Percentiles rank a stretch among this genome's conserved stretches.
phyloP scores from a whole-genome alignment of 2,329 filamentous ascomycete species.

The Aspergillus sp. region DNA sequence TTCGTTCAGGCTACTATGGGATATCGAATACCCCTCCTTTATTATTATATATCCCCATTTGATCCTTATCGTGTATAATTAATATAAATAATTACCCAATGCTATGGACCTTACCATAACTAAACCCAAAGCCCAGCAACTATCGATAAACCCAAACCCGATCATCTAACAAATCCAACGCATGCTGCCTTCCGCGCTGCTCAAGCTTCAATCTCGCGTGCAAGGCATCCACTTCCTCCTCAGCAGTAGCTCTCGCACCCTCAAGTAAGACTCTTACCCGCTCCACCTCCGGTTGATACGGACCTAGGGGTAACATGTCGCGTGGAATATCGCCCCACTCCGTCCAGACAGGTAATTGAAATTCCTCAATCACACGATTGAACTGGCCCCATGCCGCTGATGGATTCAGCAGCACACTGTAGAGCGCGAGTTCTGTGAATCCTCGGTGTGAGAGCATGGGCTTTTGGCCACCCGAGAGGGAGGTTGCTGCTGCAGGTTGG shows the following conservation, averaged over 20 bases:
- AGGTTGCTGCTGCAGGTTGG: not conserved
- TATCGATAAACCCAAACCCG: constrained; percentile 12
- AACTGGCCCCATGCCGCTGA: constrained; percentile 3
- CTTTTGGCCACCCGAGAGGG: constrained; percentile 7
- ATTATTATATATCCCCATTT: no score
- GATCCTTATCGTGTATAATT: no score
- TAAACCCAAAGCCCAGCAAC: not conserved
- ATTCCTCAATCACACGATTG: constrained; percentile 1
- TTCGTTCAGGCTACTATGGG: no score
- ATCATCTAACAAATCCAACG: constrained; percentile 14
- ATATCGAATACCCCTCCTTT: no score
- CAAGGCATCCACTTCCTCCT: constrained; percentile 5
- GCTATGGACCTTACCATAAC: not conserved
- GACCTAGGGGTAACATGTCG: constrained; percentile 8
- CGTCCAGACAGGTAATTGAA: not conserved
- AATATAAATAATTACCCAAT: no score
- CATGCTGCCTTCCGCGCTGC: not conserved
- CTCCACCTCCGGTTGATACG: constrained; percentile 13
- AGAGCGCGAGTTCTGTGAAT: not conserved
- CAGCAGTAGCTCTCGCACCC: constrained; percentile 1
- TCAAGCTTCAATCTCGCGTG: constrained; percentile 2
- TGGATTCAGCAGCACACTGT: constrained; percentile 2
- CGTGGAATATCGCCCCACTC: constrained; percentile 10
- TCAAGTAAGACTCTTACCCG: constrained; percentile 7
- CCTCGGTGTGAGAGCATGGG: constrained; percentile 6